Percentiles rank a stretch among this genome's conserved stretches.
These are phyloP conservation scores for Chamaecyparis obtusa DNA, from an alignment of 75 land plant genomes.

Conservation along the genomic window DNA sequence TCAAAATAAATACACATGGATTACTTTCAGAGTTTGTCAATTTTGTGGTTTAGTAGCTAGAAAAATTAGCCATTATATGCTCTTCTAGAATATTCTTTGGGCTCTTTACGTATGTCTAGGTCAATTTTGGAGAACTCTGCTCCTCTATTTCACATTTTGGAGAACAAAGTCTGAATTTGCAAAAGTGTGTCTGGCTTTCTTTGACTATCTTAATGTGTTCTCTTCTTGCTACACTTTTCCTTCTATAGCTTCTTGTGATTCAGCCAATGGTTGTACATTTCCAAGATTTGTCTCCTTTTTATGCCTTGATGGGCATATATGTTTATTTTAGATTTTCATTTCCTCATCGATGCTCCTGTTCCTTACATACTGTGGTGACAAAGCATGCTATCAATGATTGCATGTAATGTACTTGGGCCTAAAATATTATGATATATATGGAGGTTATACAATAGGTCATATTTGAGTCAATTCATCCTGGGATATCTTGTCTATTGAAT, in stretches of 20 bases:
- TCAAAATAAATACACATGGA: not conserved
- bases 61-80: not conserved
- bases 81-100: not conserved
- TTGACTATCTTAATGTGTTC: not conserved
- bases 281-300: too few species aligned
- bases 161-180: not conserved
- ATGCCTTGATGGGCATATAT: too few species aligned
- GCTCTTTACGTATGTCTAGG: not conserved
- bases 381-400: too few species aligned
- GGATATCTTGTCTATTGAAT: too few species aligned
- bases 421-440: too few species aligned
- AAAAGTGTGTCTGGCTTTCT: not conserved
- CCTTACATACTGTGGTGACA: too few species aligned
- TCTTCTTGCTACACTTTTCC: not conserved
- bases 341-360: too few species aligned
- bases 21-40: not conserved
- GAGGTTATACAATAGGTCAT: too few species aligned
- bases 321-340: too few species aligned
- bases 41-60: not conserved
- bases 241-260: not conserved
- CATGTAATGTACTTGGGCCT: too few species aligned
- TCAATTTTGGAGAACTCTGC: not conserved
- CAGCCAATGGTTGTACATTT: too few species aligned
- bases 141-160: not conserved
- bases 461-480: too few species aligned